Evolutionary conservation across 2,329 filamentous ascomycete genomes (phyloP), one percentile per base, ranked within the genome.

Genomic region (Beauveria medogensis): DNA sequence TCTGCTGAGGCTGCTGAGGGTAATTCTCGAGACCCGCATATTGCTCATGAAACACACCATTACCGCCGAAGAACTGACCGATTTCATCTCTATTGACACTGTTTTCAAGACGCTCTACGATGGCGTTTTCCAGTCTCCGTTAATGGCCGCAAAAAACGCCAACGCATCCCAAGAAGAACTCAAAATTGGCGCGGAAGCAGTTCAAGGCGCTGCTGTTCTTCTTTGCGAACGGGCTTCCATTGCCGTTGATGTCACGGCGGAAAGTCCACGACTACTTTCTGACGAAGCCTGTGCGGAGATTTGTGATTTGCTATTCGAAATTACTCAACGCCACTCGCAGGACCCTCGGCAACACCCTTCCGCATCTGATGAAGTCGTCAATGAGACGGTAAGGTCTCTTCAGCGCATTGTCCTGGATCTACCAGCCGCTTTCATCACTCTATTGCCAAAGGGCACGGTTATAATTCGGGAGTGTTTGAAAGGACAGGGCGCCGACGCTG

Each of bases 1-100:
- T 62, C 73, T 85, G 1, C 66, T 84, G 2, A 75, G 77, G 20
- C 71, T 85, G 2, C 65, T 84, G 5, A 79, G 80, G 56, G 78
- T 80, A 1, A 69, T 83, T 8, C 69, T 85, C 24, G 78, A 78
- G 63, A 76, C 78, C 2, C 73, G 80, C 3, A 67, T 76, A 34
- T 65, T 76, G 3, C 69, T 81, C 2, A 68, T 75, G 12, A 69
- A 72, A 16, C 63, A 65, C 6, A 65, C 69, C 1, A 69, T 75
- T 65, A 69, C 68, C 3, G 65, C 63, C n/a, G 72, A 71, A 46
- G 78, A 75, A 26, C 73, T 70, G 52, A 68, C 67, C 41, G 72
- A 71, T 48, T 79, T 76, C 65, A 70, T 68, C 51, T 69, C 68
- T 44, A 70, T 73, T 20, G 73, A 73, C 59, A 59, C 64, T 2